Percentiles rank a stretch among this genome's conserved stretches.
Conservation (phyloP, 2,329 filamentous ascomycete species). For the Talaromyces sp. region DNA sequence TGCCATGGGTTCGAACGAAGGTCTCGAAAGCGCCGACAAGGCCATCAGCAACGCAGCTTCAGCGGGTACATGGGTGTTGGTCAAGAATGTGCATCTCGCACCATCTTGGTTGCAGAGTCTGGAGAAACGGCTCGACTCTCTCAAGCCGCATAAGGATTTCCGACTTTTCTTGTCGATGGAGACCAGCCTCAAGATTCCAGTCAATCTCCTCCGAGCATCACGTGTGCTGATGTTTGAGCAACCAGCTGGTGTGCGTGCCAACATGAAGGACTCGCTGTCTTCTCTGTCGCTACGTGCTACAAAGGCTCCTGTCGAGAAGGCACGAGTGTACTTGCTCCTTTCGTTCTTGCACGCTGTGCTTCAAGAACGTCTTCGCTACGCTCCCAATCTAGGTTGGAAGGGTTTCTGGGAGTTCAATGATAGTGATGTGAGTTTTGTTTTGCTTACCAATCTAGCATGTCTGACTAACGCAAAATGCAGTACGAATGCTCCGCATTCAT, state of each 20-base stretch:
- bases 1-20: conserved; percentile 98
- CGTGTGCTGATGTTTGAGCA: conserved; percentile 97
- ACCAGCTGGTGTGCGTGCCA: conserved; percentile 89
- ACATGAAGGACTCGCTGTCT: conserved; percentile 96
- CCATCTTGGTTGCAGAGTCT: conserved; percentile 95
- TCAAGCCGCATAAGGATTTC: conserved; percentile 92
- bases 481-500: conserved; percentile 97
- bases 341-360: conserved; percentile 95
- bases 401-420: conserved; percentile 99
- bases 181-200: conserved; percentile 90
- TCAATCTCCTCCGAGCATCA: conserved; percentile 89
- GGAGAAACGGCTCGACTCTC: conserved; percentile 91
- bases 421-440: conserved; percentile 72
- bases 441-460: neutral
- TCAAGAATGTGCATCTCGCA: conserved; percentile 98
- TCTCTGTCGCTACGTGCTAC: conserved; percentile 71
- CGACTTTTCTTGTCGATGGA: conserved; percentile 98
- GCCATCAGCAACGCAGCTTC: conserved; percentile 90
- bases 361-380: conserved; percentile 90
- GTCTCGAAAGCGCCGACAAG: conserved; percentile 86
- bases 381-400: conserved; percentile 92
- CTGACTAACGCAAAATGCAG: conserved; percentile 47
- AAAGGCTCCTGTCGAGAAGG: conserved; percentile 85
- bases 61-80: conserved; percentile 88
- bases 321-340: conserved; percentile 81